A percentile compares a stretch with the other conserved stretches of the same genome.
These are phyloP conservation scores for Scutellospora calospora DNA, from an alignment of 371 early-diverging fungal genomes.

Conservation along the genomic window DNA sequence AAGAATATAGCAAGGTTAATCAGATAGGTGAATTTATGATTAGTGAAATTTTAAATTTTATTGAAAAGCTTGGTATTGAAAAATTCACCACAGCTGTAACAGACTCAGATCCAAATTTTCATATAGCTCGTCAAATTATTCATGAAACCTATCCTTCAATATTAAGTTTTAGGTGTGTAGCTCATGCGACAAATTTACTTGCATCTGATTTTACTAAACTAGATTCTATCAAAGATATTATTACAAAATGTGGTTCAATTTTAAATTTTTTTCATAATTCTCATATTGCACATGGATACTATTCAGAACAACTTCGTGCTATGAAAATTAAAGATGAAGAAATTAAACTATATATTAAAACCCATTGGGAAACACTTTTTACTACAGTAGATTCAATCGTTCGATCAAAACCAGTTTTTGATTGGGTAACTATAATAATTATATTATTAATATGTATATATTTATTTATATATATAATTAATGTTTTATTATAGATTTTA, in stretches of 20 bases:
- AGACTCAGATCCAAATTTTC: too few relatives aligned
- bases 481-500: neutral
- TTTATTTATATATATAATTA: too few relatives aligned
- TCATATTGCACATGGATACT: neutral
- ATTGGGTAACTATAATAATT: neutral
- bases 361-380: neutral
- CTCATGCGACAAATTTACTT: neutral
- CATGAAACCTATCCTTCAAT: neutral
- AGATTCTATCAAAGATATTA: neutral
- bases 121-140: too few relatives aligned
- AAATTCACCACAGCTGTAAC: too few relatives aligned
- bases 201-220: neutral
- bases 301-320: neutral
- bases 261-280: neutral
- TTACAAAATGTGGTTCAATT: neutral
- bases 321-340: neutral
- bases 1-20: neutral
- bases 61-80: neutral
- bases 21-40: neutral
- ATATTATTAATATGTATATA: neutral
- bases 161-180: neutral
- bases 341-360: neutral
- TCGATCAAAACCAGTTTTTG: neutral
- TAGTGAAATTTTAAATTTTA: neutral
- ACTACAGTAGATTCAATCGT: slow-evolving; percentile 1